Evolutionary conservation across 1,139 yeast genomes (phyloP).

Genomic region (Lodderomyces parapsilosis): DNA sequence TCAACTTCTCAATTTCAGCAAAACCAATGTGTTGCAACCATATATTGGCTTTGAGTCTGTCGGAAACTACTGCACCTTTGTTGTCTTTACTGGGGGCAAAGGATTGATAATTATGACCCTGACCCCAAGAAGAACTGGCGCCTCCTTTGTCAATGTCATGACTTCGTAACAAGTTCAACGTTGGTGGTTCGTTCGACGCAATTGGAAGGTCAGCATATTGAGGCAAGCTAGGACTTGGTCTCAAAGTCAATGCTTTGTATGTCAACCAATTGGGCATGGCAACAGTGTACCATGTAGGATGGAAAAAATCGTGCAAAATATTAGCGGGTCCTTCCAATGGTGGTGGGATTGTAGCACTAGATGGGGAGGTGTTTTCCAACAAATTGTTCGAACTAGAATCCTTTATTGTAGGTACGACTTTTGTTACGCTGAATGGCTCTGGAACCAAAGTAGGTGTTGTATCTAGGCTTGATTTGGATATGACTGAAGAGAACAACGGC

Average conservation of each 20-base stretch:
- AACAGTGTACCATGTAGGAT: slow-evolving; percentile 84
- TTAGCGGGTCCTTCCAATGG: slow-evolving; percentile 67
- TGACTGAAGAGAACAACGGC: slow-evolving; percentile 70
- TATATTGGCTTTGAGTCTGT: slow-evolving; percentile 60
- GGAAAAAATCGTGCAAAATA: slow-evolving; percentile 68
- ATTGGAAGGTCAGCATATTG: slow-evolving; percentile 11
- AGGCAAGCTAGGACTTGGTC: slow-evolving; percentile 20
- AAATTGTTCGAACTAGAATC: slow-evolving; percentile 30
- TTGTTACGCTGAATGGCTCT: slow-evolving; percentile 56
- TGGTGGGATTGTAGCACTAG: slow-evolving; percentile 52
- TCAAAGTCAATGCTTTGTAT: slow-evolving; percentile 37
- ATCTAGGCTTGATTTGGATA: slow-evolving; percentile 65
- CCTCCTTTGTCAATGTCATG: slow-evolving; percentile 3
- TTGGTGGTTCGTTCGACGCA: slow-evolving; percentile 4
- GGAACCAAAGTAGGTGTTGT: slow-evolving; percentile 61
- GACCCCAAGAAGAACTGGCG: slow-evolving; percentile 16
- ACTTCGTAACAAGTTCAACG: slow-evolving; percentile 7
- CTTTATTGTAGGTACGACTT: slow-evolving; percentile 53
- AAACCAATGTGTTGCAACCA: slow-evolving; percentile 81
- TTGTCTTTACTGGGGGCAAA: slow-evolving; percentile 84
- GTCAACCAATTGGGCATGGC: slow-evolving; percentile 82
- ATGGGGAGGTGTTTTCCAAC: slow-evolving; percentile 52
- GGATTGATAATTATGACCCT: slow-evolving; percentile 53
- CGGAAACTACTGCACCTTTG: slow-evolving; percentile 62
- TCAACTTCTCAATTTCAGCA: slow-evolving; percentile 43